These are phyloP conservation scores for Schizothecium vesticola DNA, from an alignment of 495 filamentous ascomycete genomes.

Conservation along the genomic window DNA sequence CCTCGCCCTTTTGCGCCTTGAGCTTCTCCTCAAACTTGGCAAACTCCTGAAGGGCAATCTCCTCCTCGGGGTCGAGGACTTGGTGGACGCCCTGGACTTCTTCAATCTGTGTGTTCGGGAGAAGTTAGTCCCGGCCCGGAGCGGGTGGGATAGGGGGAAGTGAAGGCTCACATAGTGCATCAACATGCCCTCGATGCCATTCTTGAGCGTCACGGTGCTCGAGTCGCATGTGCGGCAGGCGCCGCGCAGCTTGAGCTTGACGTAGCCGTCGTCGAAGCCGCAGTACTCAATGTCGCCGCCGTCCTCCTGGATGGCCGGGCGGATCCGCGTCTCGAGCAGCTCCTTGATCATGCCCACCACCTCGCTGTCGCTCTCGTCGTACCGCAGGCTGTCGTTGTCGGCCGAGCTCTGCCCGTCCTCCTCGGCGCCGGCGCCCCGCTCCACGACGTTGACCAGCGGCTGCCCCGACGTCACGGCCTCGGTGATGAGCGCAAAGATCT, in stretches of 20 bases:
- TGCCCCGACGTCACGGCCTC: constrained; percentile 80
- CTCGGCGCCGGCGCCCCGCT: constrained; percentile 39
- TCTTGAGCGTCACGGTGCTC: constrained; percentile 90
- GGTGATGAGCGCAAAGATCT: constrained; percentile 91
- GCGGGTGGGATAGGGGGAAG: background rate
- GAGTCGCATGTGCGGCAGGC: constrained; percentile 95
- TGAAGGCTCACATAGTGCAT: constrained; percentile 58
- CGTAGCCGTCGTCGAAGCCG: constrained; percentile 81
- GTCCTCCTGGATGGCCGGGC: constrained; percentile 94
- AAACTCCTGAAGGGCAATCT: constrained; percentile 85
- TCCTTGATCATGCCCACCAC: constrained; percentile 98
- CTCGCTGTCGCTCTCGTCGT: constrained; percentile 83
- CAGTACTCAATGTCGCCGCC: constrained; percentile 94
- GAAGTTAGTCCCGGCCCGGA: background rate
- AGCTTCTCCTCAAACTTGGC: constrained; percentile 95
- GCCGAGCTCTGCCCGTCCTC: constrained; percentile 31
- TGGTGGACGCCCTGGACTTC: constrained; percentile 92
- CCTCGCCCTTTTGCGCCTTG: constrained; percentile 60
- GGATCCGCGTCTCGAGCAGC: constrained; percentile 88
- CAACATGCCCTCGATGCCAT: constrained; percentile 95
- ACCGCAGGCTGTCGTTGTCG: constrained; percentile 65
- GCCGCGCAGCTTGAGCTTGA: constrained; percentile 80
- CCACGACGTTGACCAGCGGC: constrained; percentile 68
- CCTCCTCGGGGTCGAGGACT: constrained; percentile 86
- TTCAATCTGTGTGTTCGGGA: constrained; percentile 60